Evolutionary conservation across 2,329 filamentous ascomycete species (phyloP).

Genomic region (Xylaria sp.): DNA sequence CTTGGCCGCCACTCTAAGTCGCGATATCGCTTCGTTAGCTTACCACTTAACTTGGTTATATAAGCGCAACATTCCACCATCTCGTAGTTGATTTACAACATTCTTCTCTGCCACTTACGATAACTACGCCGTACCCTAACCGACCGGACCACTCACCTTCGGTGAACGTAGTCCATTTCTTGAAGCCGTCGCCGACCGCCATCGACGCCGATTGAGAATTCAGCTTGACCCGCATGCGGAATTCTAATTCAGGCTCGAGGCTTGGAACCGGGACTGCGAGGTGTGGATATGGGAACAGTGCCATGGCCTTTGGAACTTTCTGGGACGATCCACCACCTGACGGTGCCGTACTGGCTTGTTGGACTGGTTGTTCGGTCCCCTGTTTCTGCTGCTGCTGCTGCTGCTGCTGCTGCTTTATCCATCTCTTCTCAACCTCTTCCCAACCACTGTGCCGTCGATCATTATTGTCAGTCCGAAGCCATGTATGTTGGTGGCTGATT

Average conservation of each 20-base stretch:
- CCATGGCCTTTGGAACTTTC: conserved; percentile 30
- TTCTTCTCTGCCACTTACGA: conserved; percentile 38
- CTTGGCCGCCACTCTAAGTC: conserved; percentile 45
- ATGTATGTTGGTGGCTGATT: conserved; percentile 32
- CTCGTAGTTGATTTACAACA: neutral
- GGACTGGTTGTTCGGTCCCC: neutral
- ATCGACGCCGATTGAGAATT: conserved; percentile 45
- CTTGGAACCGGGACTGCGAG: conserved; percentile 44
- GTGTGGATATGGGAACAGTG: conserved; percentile 42
- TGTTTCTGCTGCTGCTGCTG: conserved; percentile 18
- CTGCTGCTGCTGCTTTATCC: conserved; percentile 36
- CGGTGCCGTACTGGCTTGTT: neutral
- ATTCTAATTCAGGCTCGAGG: conserved; percentile 45
- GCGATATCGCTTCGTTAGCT: conserved; percentile 1
- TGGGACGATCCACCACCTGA: conserved; percentile 7
- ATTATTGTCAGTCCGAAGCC: conserved; percentile 28
- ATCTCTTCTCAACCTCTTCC: conserved; percentile 45
- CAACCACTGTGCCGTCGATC: conserved; percentile 47
- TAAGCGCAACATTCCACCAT: no score
- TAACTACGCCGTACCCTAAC: conserved; percentile 45
- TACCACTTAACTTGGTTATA: no score
- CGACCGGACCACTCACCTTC: conserved; percentile 47
- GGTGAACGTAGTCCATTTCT: conserved; percentile 46
- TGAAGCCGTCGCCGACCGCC: conserved; percentile 43
- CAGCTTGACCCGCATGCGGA: conserved; percentile 46